These are phyloP conservation scores for Pachysandra terminalis DNA, from an alignment of 164 flowering plant species.

Conservation along the genomic window DNA sequence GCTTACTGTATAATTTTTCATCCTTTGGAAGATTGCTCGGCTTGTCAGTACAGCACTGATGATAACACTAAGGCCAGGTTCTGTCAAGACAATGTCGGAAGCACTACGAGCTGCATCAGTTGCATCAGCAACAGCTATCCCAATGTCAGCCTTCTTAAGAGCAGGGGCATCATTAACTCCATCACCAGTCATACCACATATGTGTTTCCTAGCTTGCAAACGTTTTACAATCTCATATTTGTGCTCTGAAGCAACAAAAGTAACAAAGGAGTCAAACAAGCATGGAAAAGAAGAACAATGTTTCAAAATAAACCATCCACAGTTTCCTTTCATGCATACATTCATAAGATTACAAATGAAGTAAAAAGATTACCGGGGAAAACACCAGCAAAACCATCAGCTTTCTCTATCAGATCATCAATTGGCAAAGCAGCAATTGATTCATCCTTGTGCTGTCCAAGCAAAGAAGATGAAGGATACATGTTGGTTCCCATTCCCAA, in stretches of 20 bases:
- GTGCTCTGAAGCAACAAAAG: slow-evolving; percentile 52
- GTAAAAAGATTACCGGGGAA: slow-evolving; percentile 57
- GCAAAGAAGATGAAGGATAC: slow-evolving; percentile 87
- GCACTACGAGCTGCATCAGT: slow-evolving; percentile 97
- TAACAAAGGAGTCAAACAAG: not conserved
- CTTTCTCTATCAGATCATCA: slow-evolving; percentile 89
- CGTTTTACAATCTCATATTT: slow-evolving; percentile 85
- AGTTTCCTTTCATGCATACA: not conserved
- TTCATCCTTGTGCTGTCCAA: slow-evolving; percentile 78
- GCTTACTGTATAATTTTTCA: slow-evolving; percentile 78
- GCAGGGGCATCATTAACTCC: slow-evolving; percentile 98
- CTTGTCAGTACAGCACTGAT: slow-evolving; percentile 86
- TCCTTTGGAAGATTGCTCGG: slow-evolving; percentile 78
- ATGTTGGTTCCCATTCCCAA: slow-evolving; percentile 94
- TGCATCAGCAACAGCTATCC: slow-evolving; percentile 92
- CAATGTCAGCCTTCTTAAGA: slow-evolving; percentile 88
- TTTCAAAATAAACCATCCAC: not conserved
- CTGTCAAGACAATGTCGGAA: slow-evolving; percentile 89
- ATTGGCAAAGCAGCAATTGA: slow-evolving; percentile 69
- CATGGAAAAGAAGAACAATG: not conserved
- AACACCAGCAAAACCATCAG: slow-evolving; percentile 95
- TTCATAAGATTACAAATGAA: not conserved
- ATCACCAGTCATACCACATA: slow-evolving; percentile 97
- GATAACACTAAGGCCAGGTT: slow-evolving; percentile 85
- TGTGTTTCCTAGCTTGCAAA: slow-evolving; percentile 79